Percentiles rank a stretch among this genome's conserved stretches.
These are phyloP conservation scores for Hypoxylon sp. DNA, from an alignment of 2,329 filamentous ascomycete genomes.

Conservation along the genomic window DNA sequence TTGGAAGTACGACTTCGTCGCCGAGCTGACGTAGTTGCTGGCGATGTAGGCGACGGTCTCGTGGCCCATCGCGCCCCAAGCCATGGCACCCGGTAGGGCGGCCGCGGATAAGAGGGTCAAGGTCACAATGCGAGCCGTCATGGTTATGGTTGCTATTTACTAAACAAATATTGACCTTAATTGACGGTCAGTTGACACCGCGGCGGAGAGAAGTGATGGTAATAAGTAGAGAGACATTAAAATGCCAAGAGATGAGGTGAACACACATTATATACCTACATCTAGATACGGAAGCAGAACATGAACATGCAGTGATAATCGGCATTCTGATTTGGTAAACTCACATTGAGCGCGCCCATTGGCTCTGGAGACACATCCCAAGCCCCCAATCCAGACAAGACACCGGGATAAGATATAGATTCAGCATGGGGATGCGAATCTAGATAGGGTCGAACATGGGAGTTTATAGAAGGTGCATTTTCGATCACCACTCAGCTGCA, in stretches of 20 bases:
- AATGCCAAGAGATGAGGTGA: conserved; percentile 30
- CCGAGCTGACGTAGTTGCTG: conserved; percentile 61
- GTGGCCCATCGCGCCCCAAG: conserved; percentile 65
- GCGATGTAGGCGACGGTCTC: conserved; percentile 69
- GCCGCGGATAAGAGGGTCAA: conserved; percentile 46
- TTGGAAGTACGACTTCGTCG: conserved; percentile 61
- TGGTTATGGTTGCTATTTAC: conserved; percentile 12
- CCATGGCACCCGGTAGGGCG: conserved; percentile 47
- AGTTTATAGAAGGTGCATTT: conserved; percentile 42
- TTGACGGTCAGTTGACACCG: conserved; percentile 3
- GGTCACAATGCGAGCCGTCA: conserved; percentile 48
- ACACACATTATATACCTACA: conserved; percentile 16
- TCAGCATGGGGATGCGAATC: conserved; percentile 19
- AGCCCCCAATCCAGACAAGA: conserved; percentile 17
- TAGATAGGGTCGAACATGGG: conserved; percentile 23
- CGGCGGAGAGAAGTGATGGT: background rate
- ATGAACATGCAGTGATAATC: conserved; percentile 9
- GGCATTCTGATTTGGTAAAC: conserved; percentile 18
- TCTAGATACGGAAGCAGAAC: conserved; percentile 2
- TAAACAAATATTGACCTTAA: background rate
- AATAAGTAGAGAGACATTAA: conserved; percentile 9
- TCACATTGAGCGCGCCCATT: conserved; percentile 15
- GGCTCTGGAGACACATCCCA: conserved; percentile 12
- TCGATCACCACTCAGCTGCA: conserved; percentile 20
- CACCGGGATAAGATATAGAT: conserved; percentile 19